phyloP scores from a whole-genome alignment of 176 grass and related monocot genomes.

The Carex pumila region DNA sequence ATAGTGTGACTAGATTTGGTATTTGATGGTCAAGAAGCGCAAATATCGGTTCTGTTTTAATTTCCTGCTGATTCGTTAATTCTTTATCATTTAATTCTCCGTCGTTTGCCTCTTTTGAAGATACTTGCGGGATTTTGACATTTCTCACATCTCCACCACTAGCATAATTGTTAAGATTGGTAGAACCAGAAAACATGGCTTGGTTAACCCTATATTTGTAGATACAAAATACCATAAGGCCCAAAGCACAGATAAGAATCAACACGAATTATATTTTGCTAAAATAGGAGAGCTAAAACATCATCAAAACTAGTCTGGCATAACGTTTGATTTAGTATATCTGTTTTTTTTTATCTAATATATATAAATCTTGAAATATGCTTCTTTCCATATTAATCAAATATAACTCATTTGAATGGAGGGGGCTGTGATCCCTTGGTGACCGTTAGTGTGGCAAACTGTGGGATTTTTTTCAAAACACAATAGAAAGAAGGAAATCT shows the following conservation, averaged over 20 bases:
- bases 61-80: constrained; percentile 33
- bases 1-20: constrained; percentile 86
- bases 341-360: neutral
- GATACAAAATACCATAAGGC: constrained; percentile 16
- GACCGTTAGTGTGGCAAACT: neutral
- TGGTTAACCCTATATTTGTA: constrained; percentile 72
- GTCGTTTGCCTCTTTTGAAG: constrained; percentile 37
- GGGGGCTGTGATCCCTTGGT: neutral
- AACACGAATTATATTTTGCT: constrained; percentile 3
- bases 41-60: constrained; percentile 26
- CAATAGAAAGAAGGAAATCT: neutral
- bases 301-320: neutral
- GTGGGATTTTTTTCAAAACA: neutral
- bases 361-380: neutral
- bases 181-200: constrained; percentile 59
- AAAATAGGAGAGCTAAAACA: constrained; percentile 7
- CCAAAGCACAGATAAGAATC: constrained; percentile 26
- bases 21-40: constrained; percentile 55
- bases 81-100: constrained; percentile 34
- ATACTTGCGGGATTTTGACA: constrained; percentile 60
- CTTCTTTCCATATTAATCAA: neutral
- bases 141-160: constrained; percentile 58
- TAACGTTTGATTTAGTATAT: neutral
- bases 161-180: constrained; percentile 57
- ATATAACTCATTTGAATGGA: neutral